Percentiles rank a stretch among this genome's conserved stretches.
Conservation (phyloP, 352 stramenopile species). For the Phytophthora nicotianae region DNA sequence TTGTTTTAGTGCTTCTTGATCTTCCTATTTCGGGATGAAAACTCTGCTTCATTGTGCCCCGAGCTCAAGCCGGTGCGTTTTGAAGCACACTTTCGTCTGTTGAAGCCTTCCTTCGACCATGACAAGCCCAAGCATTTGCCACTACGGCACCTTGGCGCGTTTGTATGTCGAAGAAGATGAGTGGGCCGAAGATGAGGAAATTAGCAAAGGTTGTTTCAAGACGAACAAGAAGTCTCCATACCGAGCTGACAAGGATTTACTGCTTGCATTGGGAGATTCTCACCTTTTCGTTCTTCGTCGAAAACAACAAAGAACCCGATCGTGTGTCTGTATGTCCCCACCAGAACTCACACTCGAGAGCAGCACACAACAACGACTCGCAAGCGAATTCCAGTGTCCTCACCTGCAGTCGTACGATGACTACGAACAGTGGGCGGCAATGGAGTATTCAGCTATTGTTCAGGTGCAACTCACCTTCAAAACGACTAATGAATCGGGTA, state of each 20-base stretch:
- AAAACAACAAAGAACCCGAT: conserved; percentile 23
- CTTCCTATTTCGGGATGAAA: conserved; percentile 23
- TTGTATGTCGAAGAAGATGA: conserved; percentile 32
- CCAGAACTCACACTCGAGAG: conserved; percentile 27
- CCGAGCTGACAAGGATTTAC: conserved; percentile 32
- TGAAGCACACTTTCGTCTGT: background rate
- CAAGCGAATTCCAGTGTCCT: conserved; percentile 45
- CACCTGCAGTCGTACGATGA: conserved; percentile 43
- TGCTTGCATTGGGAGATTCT: conserved; percentile 30
- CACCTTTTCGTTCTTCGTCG: conserved; percentile 29
- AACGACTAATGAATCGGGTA: conserved; percentile 15
- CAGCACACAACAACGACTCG: conserved; percentile 30
- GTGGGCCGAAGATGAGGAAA: conserved; percentile 26
- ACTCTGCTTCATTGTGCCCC: background rate
- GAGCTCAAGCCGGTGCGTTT: conserved; percentile 4
- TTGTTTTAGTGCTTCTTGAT: no score
- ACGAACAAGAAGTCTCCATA: conserved; percentile 26
- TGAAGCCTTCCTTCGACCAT: conserved; percentile 5
- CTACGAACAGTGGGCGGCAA: conserved; percentile 34
- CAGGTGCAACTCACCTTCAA: conserved; percentile 53
- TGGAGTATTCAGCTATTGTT: conserved; percentile 30
- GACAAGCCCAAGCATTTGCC: conserved; percentile 19
- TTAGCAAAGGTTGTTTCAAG: conserved; percentile 34
- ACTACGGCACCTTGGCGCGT: conserved; percentile 27
- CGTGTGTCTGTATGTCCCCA: conserved; percentile 31